Conservation (phyloP, 192 early-diverging fungal species). For the Umbelopsis ramanniana region DNA sequence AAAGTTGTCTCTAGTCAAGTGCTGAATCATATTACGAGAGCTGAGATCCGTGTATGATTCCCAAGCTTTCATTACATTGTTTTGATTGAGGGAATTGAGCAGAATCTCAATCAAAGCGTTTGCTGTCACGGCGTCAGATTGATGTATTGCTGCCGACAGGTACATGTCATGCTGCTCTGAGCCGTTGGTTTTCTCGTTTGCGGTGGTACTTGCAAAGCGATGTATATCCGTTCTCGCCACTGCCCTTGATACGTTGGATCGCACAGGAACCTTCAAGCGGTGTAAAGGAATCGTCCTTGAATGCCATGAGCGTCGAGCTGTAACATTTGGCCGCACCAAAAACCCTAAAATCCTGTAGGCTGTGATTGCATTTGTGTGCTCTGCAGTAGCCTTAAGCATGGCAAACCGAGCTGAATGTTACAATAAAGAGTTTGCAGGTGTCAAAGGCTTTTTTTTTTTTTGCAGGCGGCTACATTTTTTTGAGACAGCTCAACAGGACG, state of each 20-base stretch:
- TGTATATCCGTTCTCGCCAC: neutral
- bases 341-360: conserved; percentile 10
- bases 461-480: too few relatives aligned
- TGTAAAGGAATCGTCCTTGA: neutral
- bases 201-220: neutral
- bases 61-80: conserved; percentile 33
- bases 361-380: conserved; percentile 10
- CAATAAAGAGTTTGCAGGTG: neutral
- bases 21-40: conserved; percentile 23
- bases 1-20: conserved; percentile 37
- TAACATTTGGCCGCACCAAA: neutral
- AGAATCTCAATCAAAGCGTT: conserved; percentile 31
- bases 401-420: neutral
- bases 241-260: neutral
- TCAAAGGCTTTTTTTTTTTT: too few relatives aligned
- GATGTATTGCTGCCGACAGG: conserved; percentile 33
- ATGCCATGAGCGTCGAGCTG: neutral
- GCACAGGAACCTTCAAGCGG: neutral
- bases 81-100: conserved; percentile 14
- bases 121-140: conserved; percentile 34
- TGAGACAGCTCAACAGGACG: neutral
- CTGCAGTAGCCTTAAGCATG: conserved; percentile 21
- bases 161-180: conserved; percentile 15
- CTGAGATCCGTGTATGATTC: conserved; percentile 41
- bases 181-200: neutral